These are phyloP conservation scores for Camelina laxa DNA, from an alignment of 345 rosid genomes.

Conservation along the genomic window DNA sequence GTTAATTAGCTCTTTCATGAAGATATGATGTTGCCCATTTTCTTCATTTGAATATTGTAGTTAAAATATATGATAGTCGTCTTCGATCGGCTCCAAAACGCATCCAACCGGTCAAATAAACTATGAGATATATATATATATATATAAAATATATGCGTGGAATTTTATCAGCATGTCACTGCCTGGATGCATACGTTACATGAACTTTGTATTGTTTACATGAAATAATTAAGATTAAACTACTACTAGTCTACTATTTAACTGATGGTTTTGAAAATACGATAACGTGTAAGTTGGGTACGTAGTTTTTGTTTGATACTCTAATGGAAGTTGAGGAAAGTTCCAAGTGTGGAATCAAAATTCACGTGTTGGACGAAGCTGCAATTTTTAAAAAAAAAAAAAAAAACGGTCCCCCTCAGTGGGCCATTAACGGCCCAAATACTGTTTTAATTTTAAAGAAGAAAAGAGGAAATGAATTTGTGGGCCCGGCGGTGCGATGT, in stretches of 20 bases:
- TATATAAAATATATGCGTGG: neutral
- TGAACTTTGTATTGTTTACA: neutral
- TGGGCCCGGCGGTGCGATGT: constrained; percentile 43
- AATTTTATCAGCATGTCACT: constrained; percentile 22
- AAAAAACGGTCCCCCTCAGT: constrained; percentile 37
- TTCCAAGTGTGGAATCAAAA: constrained; percentile 45
- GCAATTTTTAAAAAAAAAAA: neutral
- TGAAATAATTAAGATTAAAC: neutral
- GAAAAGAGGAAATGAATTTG: neutral
- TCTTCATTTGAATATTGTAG: neutral
- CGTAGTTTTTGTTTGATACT: constrained; percentile 17
- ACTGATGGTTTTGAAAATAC: neutral
- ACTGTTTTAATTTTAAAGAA: neutral
- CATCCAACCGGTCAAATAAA: neutral
- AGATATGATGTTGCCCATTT: constrained; percentile 41
- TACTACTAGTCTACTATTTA: neutral
- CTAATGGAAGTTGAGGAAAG: constrained; percentile 35
- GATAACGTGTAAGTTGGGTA: constrained; percentile 19
- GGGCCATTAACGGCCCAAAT: constrained; percentile 40
- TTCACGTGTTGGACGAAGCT: constrained; percentile 39
- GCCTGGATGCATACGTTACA: constrained; percentile 21
- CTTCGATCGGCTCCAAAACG: constrained; percentile 6
- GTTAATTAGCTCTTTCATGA: constrained; percentile 20
- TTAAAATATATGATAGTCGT: neutral
- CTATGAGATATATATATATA: neutral